These are phyloP conservation scores for Santalum album DNA, from an alignment of 164 flowering plant genomes.

Conservation along the genomic window DNA sequence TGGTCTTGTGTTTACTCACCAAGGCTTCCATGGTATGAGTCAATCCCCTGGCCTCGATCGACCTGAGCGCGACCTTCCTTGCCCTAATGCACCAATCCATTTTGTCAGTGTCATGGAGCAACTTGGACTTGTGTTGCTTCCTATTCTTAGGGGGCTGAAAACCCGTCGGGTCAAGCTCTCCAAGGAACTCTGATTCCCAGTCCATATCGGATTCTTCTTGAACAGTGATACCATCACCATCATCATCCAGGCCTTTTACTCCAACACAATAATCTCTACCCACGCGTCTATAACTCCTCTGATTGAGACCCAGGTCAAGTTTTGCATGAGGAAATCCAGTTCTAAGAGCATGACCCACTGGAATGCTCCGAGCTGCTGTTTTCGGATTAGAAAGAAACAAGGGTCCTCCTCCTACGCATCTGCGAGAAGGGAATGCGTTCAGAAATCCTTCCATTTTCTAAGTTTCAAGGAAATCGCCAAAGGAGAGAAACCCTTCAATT, in stretches of 20 bases:
- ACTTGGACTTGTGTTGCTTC: conserved; percentile 24
- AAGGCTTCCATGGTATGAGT: conserved; percentile 39
- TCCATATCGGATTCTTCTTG: conserved; percentile 18
- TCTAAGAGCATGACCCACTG: conserved; percentile 2
- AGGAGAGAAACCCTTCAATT: no score
- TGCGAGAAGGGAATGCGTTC: conserved; percentile 17
- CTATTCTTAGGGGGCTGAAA: conserved; percentile 27
- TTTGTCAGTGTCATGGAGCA: conserved; percentile 41
- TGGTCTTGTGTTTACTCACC: conserved; percentile 35
- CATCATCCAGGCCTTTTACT: not conserved
- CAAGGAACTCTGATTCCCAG: conserved; percentile 73
- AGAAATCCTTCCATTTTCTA: conserved; percentile 28
- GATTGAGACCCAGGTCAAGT: conserved; percentile 6
- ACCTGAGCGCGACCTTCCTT: conserved; percentile 56
- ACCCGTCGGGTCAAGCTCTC: conserved; percentile 44
- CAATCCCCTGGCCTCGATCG: conserved; percentile 74
- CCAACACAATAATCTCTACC: not conserved
- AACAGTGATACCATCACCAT: no score
- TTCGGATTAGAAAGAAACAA: conserved; percentile 9
- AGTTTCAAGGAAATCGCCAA: no score
- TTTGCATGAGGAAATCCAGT: conserved; percentile 10
- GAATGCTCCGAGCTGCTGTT: conserved; percentile 6
- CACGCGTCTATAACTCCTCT: conserved; percentile 2
- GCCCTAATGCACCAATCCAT: conserved; percentile 96
- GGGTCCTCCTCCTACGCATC: conserved; percentile 10